These are phyloP conservation scores for Sophora flavescens DNA, from an alignment of 306 rosid species.

Conservation along the genomic window DNA sequence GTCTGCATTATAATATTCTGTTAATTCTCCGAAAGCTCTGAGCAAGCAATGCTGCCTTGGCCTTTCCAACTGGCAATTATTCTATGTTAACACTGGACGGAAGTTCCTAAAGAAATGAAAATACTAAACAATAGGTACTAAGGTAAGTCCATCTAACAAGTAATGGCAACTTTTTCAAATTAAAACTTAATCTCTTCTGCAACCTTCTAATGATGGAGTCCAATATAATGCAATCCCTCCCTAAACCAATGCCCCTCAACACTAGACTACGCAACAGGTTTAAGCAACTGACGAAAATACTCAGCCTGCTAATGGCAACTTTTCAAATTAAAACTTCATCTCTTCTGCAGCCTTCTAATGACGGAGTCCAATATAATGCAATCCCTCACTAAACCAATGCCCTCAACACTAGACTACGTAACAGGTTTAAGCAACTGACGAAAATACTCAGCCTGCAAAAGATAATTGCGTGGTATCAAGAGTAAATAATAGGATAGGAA, in stretches of 20 bases:
- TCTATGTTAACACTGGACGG: slow-evolving; percentile 49
- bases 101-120: slow-evolving; percentile 53
- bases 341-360: slow-evolving; percentile 58
- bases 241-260: slow-evolving; percentile 48
- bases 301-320: slow-evolving; percentile 41
- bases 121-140: slow-evolving; percentile 54
- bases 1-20: slow-evolving; percentile 68
- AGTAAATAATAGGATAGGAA: not conserved
- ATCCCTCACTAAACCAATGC: slow-evolving; percentile 59
- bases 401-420: slow-evolving; percentile 74
- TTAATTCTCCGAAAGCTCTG: slow-evolving; percentile 42
- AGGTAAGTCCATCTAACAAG: slow-evolving; percentile 59
- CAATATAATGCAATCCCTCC: slow-evolving; percentile 58
- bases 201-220: slow-evolving; percentile 59
- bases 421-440: slow-evolving; percentile 99
- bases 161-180: slow-evolving; percentile 56
- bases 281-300: too few relatives aligned
- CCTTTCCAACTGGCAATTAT: slow-evolving; percentile 57
- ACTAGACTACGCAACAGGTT: too few relatives aligned
- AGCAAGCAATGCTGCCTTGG: slow-evolving; percentile 48
- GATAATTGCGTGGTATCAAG: slow-evolving; percentile 26
- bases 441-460: slow-evolving; percentile 89
- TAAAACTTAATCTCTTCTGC: slow-evolving; percentile 54
- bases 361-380: slow-evolving; percentile 57
- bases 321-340: slow-evolving; percentile 57